phyloP scores from a whole-genome alignment of 495 filamentous ascomycete genomes.

The Talaromyces trachyspermus region DNA sequence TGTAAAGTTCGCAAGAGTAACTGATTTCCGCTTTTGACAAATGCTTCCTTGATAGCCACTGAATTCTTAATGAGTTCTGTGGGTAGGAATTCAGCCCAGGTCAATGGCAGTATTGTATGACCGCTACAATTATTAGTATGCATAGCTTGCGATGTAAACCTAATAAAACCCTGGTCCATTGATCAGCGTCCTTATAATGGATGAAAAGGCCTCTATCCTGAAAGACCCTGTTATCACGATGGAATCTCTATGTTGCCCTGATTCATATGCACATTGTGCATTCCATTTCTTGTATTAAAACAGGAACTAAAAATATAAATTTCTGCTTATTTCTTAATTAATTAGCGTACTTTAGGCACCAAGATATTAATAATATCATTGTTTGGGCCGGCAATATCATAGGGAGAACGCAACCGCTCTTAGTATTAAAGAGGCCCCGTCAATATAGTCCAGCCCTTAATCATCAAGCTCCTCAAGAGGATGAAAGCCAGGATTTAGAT shows the following conservation, averaged over 20 bases:
- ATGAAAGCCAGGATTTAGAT: conserved; percentile 14
- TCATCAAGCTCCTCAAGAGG: conserved; percentile 7
- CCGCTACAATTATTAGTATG: conserved; percentile 18
- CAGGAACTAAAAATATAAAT: conserved; percentile 23
- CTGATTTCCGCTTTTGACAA: not conserved
- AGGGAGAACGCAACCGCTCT: conserved; percentile 19
- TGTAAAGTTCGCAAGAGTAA: conserved; percentile 14
- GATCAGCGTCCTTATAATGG: conserved; percentile 16
- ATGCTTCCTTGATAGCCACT: not conserved
- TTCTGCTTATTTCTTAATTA: conserved; percentile 18
- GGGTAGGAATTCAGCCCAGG: conserved; percentile 10
- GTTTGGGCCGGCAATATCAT: conserved; percentile 16
- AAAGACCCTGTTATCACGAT: conserved; percentile 22
- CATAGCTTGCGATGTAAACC: conserved; percentile 26
- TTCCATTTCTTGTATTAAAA: conserved; percentile 14
- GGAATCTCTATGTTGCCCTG: conserved; percentile 24
- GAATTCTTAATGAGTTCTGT: not conserved
- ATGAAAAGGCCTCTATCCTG: conserved; percentile 30
- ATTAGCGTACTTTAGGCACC: conserved; percentile 19
- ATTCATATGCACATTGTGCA: conserved; percentile 36
- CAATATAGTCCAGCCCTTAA: conserved; percentile 25
- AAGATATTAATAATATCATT: conserved; percentile 28
- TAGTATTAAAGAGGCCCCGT: conserved; percentile 16
- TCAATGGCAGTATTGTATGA: conserved; percentile 12
- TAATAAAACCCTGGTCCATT: conserved; percentile 29